Base-by-base conservation (phyloP, 768 basidiomycete species). In the Auricularia sp. region DNA sequence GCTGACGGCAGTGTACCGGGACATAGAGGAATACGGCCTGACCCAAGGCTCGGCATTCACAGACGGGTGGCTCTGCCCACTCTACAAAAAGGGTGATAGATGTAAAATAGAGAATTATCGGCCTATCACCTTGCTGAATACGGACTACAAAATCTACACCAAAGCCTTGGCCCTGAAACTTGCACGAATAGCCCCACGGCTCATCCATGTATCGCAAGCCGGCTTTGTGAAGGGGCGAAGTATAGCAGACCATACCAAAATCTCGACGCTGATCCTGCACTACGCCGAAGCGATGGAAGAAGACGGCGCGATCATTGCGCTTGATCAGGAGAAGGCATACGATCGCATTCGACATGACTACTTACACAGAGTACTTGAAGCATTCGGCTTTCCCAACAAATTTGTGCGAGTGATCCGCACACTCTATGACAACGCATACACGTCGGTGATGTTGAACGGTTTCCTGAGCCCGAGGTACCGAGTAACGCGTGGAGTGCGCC, bases 71-170 rank as follows among this genome's bases (percentile, higher is more conserved):
- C 63, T 71, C 37, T 69, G 63, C 62, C 64, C 68, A 3, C 34
- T 71, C 3, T 70, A 66, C 36, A 71, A 70, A 45, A 71, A 71
- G 64, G 63, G 62, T 5, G 65, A 68, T 3, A 11, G 18, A 39
- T 3, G 33, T 0, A 35, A 63, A 1, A 65, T 70, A 4, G 58
- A 34, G n/a, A 71, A 70, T 62, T 71, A 71, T 59, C 21, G 70
- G 4, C 70, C 70, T 3, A 70, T 71, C 3, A 69, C 70, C 14
- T 58, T 71, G 1, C 66, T 72, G 1, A 70, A 70, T 36, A 64
- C 65, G 0, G 71, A 72, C 37, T 71, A 69, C 61, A 72, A 72
- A 59, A 21, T 73, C 3, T 58, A 68, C 4, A 73, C 72, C 0
- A 69, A 69, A 44, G 58, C 39, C 0, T 35, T 71, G 0, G 39